Conservation (phyloP, 495 filamentous ascomycete species). For the Penicillium cataractarum region DNA sequence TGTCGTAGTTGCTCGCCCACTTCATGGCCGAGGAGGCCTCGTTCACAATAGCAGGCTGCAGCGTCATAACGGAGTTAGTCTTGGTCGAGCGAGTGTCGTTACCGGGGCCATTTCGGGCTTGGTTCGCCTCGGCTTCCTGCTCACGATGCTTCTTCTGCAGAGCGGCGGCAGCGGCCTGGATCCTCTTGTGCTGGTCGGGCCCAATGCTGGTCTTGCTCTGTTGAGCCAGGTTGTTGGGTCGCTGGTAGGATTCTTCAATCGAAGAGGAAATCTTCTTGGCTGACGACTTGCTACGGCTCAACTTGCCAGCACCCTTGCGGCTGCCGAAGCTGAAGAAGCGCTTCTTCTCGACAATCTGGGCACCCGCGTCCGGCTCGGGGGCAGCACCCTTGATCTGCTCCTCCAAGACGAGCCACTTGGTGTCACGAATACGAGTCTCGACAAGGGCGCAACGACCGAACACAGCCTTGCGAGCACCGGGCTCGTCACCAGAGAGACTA, state of each 20-base stretch:
- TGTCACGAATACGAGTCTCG: constrained; percentile 79
- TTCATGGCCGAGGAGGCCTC: constrained; percentile 94
- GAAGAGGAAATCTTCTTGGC: constrained; percentile 50
- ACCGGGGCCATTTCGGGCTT: constrained; percentile 6
- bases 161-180: constrained; percentile 84
- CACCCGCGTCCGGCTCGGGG: constrained; percentile 77
- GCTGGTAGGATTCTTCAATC: constrained; percentile 56
- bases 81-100: constrained; percentile 57
- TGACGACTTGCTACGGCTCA: constrained; percentile 70
- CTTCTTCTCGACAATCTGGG: constrained; percentile 94
- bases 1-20: constrained; percentile 79
- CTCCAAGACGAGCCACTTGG: constrained; percentile 92
- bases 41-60: constrained; percentile 82
- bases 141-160: constrained; percentile 72
- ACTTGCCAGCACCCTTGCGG: constrained; percentile 56
- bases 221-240: constrained; percentile 50
- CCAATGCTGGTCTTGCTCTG: constrained; percentile 87
- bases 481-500: constrained; percentile 90
- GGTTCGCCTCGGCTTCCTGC: constrained; percentile 48
- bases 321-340: constrained; percentile 82
- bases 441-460: constrained; percentile 93
- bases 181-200: constrained; percentile 88
- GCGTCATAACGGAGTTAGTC: constrained; percentile 89
- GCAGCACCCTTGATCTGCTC: constrained; percentile 96
- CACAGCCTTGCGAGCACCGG: constrained; percentile 78